These are phyloP conservation scores for Capsicum pubescens DNA, from an alignment of 257 asterid genomes.

Conservation along the genomic window DNA sequence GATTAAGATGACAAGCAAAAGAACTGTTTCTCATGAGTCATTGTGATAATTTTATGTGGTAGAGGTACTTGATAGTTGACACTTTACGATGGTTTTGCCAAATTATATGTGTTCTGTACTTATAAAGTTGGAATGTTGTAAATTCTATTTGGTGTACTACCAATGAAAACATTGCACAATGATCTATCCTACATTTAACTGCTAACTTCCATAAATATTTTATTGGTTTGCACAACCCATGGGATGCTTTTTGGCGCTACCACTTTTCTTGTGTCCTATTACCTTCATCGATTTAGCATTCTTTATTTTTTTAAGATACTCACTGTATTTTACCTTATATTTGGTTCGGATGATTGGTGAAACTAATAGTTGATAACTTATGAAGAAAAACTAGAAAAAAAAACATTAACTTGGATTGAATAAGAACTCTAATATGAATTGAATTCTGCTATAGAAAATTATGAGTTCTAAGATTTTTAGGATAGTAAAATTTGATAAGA, in stretches of 20 bases:
- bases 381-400: background rate
- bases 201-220: background rate
- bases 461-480: background rate
- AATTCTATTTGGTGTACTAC: background rate
- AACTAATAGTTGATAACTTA: background rate
- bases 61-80: conserved; percentile 9
- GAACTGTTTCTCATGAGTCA: background rate
- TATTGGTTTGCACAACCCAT: background rate
- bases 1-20: background rate
- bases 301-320: background rate
- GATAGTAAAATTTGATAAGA: background rate
- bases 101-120: conserved; percentile 1
- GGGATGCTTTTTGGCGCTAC: background rate
- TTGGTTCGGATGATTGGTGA: background rate
- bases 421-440: background rate
- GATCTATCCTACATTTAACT: background rate
- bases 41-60: conserved; percentile 23
- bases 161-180: background rate
- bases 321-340: background rate
- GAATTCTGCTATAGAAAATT: background rate
- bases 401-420: conserved; percentile 4
- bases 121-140: background rate
- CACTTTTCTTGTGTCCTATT: background rate
- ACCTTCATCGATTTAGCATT: conserved; percentile 3
- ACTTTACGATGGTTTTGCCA: background rate